Evolutionary conservation across 805 yeast species (phyloP), one percentile per base, ranked within the genome.

Genomic region (Kodamaea nitidulidarum): DNA sequence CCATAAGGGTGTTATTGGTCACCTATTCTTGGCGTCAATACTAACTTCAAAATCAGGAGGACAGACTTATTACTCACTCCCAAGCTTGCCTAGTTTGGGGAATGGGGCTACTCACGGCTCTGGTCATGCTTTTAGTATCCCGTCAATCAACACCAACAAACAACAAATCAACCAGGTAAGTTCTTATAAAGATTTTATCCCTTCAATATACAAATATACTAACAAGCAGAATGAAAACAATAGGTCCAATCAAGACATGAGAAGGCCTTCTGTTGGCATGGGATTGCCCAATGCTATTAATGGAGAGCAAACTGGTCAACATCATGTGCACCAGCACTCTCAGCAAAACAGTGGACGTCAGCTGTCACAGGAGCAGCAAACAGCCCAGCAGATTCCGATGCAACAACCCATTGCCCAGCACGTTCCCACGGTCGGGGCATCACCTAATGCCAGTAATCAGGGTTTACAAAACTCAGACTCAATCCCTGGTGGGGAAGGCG

Each of bases 1-100:
- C 22, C 8, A 20, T n/a, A n/a, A n/a, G n/a, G n/a, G n/a, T n/a
- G n/a, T n/a, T n/a, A n/a, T n/a, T 20, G 22, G 22, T 20, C 5
- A 20, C 22, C 8, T 6, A 28, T 10, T 11, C 30, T 7, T 10
- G 22, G 18, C 28, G 14, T 21, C 9, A 15, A 20, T 54, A 54
- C 63, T 56, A 58, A 58, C 63, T 8, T 29, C n/a, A 9, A 34
- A 36, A 45, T 22, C 45, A 50, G 68, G 74, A 48, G 73, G 56
- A 51, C 77, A 67, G 58, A 63, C 58, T 25, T 67, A 68, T 39
- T 74, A 73, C 48, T 71, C 77, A 14, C 63, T 76, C 35, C 78
- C 80, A 2, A 65, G 74, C 27, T 65, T 76, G 39, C 75, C 80
- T 4, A 74, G 75, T 22, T 54, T 71, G 42, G 73, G 76, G 17